Evolutionary conservation across 371 early-diverging fungal genomes (phyloP).

Genomic region (Nematocida homosporus): DNA sequence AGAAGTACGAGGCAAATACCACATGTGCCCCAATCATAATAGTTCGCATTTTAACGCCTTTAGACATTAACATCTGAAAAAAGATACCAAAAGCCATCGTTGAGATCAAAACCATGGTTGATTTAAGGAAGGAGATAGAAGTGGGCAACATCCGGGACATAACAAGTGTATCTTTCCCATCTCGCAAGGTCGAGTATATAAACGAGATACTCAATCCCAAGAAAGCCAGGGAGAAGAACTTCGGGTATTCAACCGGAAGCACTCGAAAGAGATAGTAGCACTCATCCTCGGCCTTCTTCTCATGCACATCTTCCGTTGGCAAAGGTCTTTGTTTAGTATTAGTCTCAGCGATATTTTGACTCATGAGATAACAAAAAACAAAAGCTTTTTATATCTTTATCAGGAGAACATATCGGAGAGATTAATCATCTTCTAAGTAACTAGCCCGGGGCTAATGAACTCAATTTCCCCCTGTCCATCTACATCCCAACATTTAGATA

Average conservation of each 20-base stretch:
- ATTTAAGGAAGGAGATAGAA: conserved; percentile 64
- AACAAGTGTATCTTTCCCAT: conserved; percentile 67
- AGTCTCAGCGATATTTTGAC: neutral
- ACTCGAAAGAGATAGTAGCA: conserved; percentile 60
- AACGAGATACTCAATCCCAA: conserved; percentile 66
- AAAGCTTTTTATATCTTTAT: neutral
- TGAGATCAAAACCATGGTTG: conserved; percentile 53
- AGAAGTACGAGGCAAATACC: conserved; percentile 60
- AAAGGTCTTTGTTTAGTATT: conserved; percentile 33
- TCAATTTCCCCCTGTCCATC: no score
- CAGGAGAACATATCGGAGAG: neutral
- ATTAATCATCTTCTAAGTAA: no score
- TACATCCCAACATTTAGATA: no score
- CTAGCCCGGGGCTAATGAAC: no score
- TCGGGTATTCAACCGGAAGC: conserved; percentile 58
- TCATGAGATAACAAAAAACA: neutral
- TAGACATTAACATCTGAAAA: conserved; percentile 59
- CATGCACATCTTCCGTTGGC: conserved; percentile 64
- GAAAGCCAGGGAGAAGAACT: conserved; percentile 63
- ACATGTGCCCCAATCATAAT: conserved; percentile 57
- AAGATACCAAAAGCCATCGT: conserved; percentile 60
- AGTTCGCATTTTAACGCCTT: conserved; percentile 43
- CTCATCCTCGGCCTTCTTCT: conserved; percentile 25
- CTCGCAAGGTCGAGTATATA: conserved; percentile 68
- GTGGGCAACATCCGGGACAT: conserved; percentile 64